phyloP scores from a whole-genome alignment of 148 eudicot genomes.

The Camellia granthamiana region DNA sequence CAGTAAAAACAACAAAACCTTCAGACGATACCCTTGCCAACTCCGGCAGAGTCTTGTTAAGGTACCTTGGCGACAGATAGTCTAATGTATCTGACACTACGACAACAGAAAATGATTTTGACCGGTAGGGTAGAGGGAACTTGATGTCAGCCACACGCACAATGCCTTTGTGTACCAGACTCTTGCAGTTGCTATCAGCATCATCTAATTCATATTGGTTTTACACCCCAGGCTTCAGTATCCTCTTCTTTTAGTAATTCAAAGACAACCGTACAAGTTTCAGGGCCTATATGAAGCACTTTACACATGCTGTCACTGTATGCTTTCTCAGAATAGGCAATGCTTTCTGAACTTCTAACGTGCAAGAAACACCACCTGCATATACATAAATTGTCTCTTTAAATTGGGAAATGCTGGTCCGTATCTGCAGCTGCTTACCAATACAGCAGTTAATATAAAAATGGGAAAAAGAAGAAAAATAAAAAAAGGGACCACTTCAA shows the following conservation, averaged over 20 bases:
- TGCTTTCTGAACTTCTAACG: slow-evolving; percentile 60
- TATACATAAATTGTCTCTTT: background rate
- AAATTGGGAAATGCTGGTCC: background rate
- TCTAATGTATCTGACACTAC: slow-evolving; percentile 87
- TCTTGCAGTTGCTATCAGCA: slow-evolving; percentile 64
- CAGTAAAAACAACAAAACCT: slow-evolving; percentile 79
- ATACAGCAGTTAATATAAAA: background rate
- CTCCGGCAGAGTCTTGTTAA: slow-evolving; percentile 92
- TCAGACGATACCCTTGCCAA: slow-evolving; percentile 78
- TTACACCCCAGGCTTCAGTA: slow-evolving; percentile 96
- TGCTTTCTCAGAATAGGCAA: slow-evolving; percentile 70
- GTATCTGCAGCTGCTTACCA: background rate
- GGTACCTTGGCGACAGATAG: slow-evolving; percentile 84
- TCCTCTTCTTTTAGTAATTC: slow-evolving; percentile 72
- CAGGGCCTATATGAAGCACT: slow-evolving; percentile 93
- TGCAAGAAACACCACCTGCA: slow-evolving; percentile 72
- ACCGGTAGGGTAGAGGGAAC: slow-evolving; percentile 82
- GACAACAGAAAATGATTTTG: slow-evolving; percentile 79
- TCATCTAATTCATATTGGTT: slow-evolving; percentile 91
- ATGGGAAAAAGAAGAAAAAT: background rate
- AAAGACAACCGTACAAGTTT: slow-evolving; percentile 83
- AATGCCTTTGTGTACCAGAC: slow-evolving; percentile 79
- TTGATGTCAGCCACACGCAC: slow-evolving; percentile 95
- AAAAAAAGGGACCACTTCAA: background rate
- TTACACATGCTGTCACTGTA: slow-evolving; percentile 80